These are phyloP conservation scores for Aspergillus sparsus DNA, from an alignment of 495 filamentous ascomycete species.

Conservation along the genomic window DNA sequence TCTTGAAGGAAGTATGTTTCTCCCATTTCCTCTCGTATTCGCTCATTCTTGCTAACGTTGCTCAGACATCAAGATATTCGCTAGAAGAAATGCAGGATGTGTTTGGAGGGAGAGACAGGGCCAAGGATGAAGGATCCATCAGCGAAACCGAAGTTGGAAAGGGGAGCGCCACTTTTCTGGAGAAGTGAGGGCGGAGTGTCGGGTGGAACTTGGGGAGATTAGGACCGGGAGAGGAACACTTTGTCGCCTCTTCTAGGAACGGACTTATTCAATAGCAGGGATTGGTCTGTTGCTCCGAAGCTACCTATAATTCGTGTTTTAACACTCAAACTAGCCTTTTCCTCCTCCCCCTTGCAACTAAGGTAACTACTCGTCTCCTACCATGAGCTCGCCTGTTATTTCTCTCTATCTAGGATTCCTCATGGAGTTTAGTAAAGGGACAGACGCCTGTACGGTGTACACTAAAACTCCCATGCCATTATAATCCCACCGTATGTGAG, in stretches of 20 bases:
- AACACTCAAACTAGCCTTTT: neutral
- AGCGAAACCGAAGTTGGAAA: neutral
- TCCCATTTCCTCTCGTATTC: neutral
- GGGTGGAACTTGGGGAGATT: neutral
- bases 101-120: conserved; percentile 27
- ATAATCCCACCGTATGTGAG: too few relatives aligned
- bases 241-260: neutral
- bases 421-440: too few relatives aligned
- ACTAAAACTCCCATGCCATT: too few relatives aligned
- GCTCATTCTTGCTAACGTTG: neutral
- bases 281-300: conserved; percentile 4
- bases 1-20: conserved; percentile 46
- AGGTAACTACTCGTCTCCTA: too few relatives aligned
- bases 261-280: neutral
- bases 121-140: conserved; percentile 2
- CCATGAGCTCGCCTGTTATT: too few relatives aligned
- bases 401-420: too few relatives aligned
- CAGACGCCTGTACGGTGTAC: too few relatives aligned
- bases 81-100: conserved; percentile 42
- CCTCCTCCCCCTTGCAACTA: too few relatives aligned
- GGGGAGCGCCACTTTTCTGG: neutral
- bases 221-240: neutral
- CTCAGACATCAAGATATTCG: conserved; percentile 34
- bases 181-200: neutral
- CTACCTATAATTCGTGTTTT: conserved; percentile 1